These are phyloP conservation scores for Hanseniaspora taiwanica DNA, from an alignment of 805 yeast species.

Conservation along the genomic window DNA sequence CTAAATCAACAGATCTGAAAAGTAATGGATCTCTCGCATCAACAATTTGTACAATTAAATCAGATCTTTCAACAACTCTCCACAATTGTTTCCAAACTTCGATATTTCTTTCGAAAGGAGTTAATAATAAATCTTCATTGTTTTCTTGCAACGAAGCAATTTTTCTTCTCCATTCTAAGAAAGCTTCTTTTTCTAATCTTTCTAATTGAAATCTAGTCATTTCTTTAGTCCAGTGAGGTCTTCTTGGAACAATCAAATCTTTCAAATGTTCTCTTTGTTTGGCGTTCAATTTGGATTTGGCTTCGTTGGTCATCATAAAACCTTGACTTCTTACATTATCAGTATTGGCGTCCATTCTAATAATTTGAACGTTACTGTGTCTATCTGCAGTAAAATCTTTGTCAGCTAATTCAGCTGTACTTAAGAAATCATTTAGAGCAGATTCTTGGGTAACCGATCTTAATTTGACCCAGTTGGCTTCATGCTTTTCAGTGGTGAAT, in stretches of 20 bases:
- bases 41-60: slow-evolving; percentile 88
- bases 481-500: slow-evolving; percentile 73
- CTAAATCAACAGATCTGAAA: slow-evolving; percentile 82
- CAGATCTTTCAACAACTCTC: slow-evolving; percentile 95
- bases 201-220: slow-evolving; percentile 71
- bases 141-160: slow-evolving; percentile 75
- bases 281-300: slow-evolving; percentile 44
- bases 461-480: slow-evolving; percentile 79
- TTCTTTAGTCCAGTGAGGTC: slow-evolving; percentile 72
- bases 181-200: slow-evolving; percentile 77
- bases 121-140: slow-evolving; percentile 64
- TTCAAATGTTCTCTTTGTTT: slow-evolving; percentile 56
- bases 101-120: slow-evolving; percentile 93
- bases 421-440: slow-evolving; percentile 85
- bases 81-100: slow-evolving; percentile 98
- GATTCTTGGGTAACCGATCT: slow-evolving; percentile 92
- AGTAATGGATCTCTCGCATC: slow-evolving; percentile 92
- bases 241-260: slow-evolving; percentile 76
- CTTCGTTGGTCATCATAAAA: slow-evolving; percentile 50
- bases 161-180: slow-evolving; percentile 87
- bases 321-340: slow-evolving; percentile 36
- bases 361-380: slow-evolving; percentile 68
- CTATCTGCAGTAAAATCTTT: slow-evolving; percentile 93
- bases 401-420: slow-evolving; percentile 91
- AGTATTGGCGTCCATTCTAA: slow-evolving; percentile 46